Base-by-base conservation (phyloP, 345 rosid species). In the Gossypium longicalyx region DNA sequence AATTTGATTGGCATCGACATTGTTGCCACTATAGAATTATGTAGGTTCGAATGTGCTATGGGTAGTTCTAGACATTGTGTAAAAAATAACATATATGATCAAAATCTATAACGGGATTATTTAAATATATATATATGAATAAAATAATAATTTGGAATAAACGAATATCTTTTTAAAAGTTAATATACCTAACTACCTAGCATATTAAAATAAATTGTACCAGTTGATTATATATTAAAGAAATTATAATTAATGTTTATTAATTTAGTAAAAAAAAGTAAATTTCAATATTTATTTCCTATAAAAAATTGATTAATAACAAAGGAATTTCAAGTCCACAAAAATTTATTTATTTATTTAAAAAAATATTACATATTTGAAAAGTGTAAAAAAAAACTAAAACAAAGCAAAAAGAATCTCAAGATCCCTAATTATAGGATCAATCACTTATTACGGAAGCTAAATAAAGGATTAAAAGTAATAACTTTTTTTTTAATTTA, bases 11-110 rank as follows among this genome's bases (percentile, higher is more conserved):
- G 6, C 0, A 29, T 29, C 6, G 1, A 4, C 1, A 29, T 29
- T 29, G 0, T 4, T 29, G 6, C 0, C 5, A 29, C 4, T 29
- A 6, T 0, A 4, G 1, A 29, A 29, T 29, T 0, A 29, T 0
- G 0, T 29, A 0, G 6, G 5, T 4, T 29, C 6, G 6, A 29
- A 1, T 29, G 5, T 4, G 6, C 1, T 29, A 29, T 29, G 6
- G 0, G 1, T 29, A 29, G 0, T 29, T 29, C 0, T 29, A 29
- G 4, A 4, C 0, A 4, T 29, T 0, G 6, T 29, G 34, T 29
- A 29, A 29, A 29, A 29, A 0, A 27, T 0, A 27, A 29, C 0
- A 29, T 29, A 29, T 29, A 29, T 29, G 0, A 29, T 29, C 1
- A 29, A 29, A 29, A 4, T 1, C 0, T 29, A 4, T 4, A 29